phyloP scores from a whole-genome alignment of 148 eudicot genomes.

The Rhododendron vialii region DNA sequence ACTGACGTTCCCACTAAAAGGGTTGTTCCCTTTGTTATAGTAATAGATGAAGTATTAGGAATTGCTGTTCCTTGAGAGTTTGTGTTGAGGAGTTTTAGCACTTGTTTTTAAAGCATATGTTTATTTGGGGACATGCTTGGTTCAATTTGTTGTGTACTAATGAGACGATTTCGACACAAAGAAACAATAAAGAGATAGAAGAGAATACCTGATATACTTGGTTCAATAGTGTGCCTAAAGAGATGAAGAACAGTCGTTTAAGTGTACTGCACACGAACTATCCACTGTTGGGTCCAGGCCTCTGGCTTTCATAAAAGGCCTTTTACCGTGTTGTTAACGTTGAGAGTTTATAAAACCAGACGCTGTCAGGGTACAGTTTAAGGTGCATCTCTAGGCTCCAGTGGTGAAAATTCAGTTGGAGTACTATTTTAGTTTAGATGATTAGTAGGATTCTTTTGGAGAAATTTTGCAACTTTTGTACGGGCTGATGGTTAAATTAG shows the following conservation, averaged over 20 bases:
- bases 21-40: neutral
- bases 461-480: neutral
- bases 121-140: neutral
- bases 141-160: neutral
- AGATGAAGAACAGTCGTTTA: neutral
- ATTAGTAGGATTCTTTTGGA: neutral
- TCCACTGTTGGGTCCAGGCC: neutral
- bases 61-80: neutral
- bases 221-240: neutral
- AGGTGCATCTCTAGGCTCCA: conserved; percentile 1
- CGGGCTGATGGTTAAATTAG: neutral
- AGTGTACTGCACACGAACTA: neutral
- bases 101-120: neutral
- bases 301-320: neutral
- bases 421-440: neutral
- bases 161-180: neutral
- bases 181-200: neutral
- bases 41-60: neutral
- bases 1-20: neutral
- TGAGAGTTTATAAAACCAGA: neutral
- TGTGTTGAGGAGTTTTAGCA: neutral
- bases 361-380: neutral
- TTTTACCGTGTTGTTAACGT: neutral
- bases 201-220: neutral
- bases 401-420: neutral